phyloP scores from a whole-genome alignment of 2,329 filamentous ascomycete genomes.

The Aspergillus quadrilineatus region DNA sequence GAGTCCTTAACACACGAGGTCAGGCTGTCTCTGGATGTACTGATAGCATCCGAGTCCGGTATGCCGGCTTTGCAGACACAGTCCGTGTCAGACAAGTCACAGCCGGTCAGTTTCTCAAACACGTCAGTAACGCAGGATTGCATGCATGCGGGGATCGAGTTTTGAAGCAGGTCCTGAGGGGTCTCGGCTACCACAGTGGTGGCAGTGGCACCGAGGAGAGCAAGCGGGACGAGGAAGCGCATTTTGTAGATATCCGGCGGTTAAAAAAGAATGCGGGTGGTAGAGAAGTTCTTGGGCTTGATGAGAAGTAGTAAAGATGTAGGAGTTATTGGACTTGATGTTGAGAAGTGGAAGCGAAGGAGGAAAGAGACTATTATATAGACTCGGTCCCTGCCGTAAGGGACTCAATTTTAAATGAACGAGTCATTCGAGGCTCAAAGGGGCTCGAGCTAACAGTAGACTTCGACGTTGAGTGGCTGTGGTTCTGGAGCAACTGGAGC shows the following conservation, averaged over 20 bases:
- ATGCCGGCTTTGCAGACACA: background rate
- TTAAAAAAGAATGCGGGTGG: background rate
- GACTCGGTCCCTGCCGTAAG: background rate
- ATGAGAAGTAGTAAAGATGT: too few species aligned
- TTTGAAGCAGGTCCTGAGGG: background rate
- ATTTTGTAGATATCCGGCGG: background rate
- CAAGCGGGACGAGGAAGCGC: conserved; percentile 9
- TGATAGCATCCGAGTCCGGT: background rate
- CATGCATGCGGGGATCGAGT: background rate
- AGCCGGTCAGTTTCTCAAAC: background rate
- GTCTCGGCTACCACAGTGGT: background rate
- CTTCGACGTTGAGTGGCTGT: background rate
- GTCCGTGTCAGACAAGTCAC: background rate
- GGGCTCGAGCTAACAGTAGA: background rate
- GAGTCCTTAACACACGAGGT: background rate
- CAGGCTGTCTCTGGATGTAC: background rate
- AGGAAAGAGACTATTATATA: background rate
- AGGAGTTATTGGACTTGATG: too few species aligned
- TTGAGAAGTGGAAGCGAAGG: background rate
- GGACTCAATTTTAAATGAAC: background rate
- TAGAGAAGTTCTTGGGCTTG: too few species aligned
- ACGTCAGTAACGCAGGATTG: background rate
- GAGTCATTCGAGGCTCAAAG: conserved; percentile 3
- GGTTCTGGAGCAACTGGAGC: background rate
- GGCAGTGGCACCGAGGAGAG: conserved; percentile 4